phyloP scores from a whole-genome alignment of 169 alveolate genomes.

The Plasmodium falciparum region DNA sequence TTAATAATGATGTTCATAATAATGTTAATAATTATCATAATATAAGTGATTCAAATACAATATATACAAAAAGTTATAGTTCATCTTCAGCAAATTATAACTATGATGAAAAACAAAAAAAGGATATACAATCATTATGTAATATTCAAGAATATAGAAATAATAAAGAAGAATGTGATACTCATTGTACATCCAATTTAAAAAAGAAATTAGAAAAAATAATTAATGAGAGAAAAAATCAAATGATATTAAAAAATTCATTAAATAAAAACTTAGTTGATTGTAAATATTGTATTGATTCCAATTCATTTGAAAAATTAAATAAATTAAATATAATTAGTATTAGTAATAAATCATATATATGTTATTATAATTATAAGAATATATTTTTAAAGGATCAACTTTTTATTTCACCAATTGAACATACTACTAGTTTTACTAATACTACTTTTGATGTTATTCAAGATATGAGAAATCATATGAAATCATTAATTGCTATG shows the following conservation, averaged over 20 bases:
- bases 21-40: too few species aligned
- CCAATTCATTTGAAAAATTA: constrained; percentile 52
- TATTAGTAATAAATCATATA: constrained; percentile 68
- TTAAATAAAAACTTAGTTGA: constrained; percentile 72
- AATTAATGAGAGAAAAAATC: constrained; percentile 42
- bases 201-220: constrained; percentile 51
- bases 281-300: constrained; percentile 72
- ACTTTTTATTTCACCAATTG: constrained; percentile 72
- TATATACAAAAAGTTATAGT: neutral
- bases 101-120: neutral
- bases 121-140: neutral
- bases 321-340: constrained; percentile 75
- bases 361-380: constrained; percentile 76
- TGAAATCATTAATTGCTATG: constrained; percentile 77
- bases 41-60: neutral
- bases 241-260: constrained; percentile 47
- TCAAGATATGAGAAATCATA: constrained; percentile 71
- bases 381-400: constrained; percentile 73
- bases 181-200: constrained; percentile 15
- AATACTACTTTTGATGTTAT: constrained; percentile 68
- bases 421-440: constrained; percentile 69
- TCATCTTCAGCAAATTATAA: neutral
- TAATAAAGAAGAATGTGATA: neutral
- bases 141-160: neutral
- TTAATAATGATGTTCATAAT: too few species aligned